phyloP scores from a whole-genome alignment of 2,329 filamentous ascomycete species.

The Botrytis galanthina region DNA sequence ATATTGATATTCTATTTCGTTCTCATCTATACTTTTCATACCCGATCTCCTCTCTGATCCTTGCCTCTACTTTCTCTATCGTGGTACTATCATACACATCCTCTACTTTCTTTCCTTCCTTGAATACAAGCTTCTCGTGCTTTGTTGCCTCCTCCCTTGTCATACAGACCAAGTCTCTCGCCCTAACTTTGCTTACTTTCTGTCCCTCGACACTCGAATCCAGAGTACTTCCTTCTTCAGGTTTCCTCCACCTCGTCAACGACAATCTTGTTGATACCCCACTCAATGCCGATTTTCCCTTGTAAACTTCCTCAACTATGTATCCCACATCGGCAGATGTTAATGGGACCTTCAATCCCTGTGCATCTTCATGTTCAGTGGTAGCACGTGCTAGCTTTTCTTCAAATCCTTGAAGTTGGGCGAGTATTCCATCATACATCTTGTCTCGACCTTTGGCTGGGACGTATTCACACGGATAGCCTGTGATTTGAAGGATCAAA shows the following conservation, averaged over 20 bases:
- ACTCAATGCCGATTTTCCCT: conserved; percentile 77
- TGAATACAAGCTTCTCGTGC: conserved; percentile 79
- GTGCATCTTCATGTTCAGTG: conserved; percentile 46
- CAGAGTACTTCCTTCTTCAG: conserved; percentile 52
- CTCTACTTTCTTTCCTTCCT: conserved; percentile 62
- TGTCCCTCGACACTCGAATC: conserved; percentile 70
- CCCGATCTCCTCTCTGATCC: conserved; percentile 63
- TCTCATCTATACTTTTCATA: conserved; percentile 54
- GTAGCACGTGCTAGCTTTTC: conserved; percentile 61
- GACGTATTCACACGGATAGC: conserved; percentile 83
- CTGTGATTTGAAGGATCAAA: conserved; percentile 75
- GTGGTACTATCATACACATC: conserved; percentile 72
- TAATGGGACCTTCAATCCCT: conserved; percentile 77
- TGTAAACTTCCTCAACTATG: conserved; percentile 84
- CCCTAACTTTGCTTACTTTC: conserved; percentile 66
- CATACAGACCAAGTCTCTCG: conserved; percentile 81
- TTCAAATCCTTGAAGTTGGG: conserved; percentile 72
- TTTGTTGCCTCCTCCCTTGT: conserved; percentile 82
- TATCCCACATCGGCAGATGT: conserved; percentile 81
- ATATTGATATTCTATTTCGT: neutral
- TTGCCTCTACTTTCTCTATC: conserved; percentile 63
- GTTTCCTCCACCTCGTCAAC: conserved; percentile 77
- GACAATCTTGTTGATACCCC: conserved; percentile 76
- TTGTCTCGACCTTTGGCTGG: conserved; percentile 81
- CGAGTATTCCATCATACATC: conserved; percentile 83